These are phyloP conservation scores for Herpomyces periplanetae DNA, from an alignment of 2,329 filamentous ascomycete species.

Conservation along the genomic window DNA sequence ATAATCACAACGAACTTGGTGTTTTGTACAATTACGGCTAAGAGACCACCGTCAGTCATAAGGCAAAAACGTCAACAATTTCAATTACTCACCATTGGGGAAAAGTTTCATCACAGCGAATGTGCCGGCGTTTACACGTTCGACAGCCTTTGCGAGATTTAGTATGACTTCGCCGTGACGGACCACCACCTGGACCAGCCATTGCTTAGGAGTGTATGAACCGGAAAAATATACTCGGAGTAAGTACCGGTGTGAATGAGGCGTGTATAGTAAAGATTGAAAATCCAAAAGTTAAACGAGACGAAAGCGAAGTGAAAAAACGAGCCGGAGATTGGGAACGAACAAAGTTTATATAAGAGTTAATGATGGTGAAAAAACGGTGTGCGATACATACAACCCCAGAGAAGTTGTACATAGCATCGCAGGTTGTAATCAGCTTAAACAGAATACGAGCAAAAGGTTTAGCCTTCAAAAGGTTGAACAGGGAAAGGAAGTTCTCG, in stretches of 20 bases:
- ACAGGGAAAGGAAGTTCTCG: no score
- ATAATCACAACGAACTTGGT: constrained; percentile 92
- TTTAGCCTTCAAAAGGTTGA: no score
- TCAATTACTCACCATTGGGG: constrained; percentile 39
- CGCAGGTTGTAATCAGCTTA: no score
- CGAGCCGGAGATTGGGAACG: no score
- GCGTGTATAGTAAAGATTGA: not conserved
- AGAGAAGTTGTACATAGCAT: no score
- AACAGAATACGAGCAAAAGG: no score
- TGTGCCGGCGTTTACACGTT: constrained; percentile 86
- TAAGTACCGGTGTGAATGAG: not conserved
- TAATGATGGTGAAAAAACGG: no score
- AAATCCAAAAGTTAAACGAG: not conserved
- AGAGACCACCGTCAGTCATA: constrained; percentile 2
- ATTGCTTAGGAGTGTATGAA: constrained; percentile 13
- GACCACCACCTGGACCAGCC: constrained; percentile 78
- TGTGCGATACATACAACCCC: no score
- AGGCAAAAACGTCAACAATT: no score
- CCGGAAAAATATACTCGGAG: constrained; percentile 1
- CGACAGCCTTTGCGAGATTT: constrained; percentile 96
- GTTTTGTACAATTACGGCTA: constrained; percentile 92
- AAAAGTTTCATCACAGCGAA: constrained; percentile 85
- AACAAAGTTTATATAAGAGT: no score
- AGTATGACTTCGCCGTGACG: constrained; percentile 64
- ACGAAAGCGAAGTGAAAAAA: no score